Evolutionary conservation across 1,139 yeast genomes (phyloP), one percentile per base, ranked within the genome.

Genomic region (Yamadazyma atmosphaerica): DNA sequence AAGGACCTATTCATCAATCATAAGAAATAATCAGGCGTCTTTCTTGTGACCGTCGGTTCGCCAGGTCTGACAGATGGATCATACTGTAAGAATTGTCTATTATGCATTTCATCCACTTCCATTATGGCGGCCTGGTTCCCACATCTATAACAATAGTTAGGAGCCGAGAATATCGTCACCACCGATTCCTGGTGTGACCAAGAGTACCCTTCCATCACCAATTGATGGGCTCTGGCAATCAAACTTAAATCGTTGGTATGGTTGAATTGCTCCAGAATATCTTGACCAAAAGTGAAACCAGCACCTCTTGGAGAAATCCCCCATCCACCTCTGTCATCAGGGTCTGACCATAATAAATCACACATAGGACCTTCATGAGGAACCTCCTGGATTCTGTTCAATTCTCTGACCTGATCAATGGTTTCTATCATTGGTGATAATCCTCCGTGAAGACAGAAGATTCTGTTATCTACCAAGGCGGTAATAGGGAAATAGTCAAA

Each of bases 311-410:
- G 98, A 41, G 95, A 85, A 47, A 92, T 82, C 17, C 96, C 96
- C 98, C 98, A 94, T 40, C 94, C 90, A 44, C 88, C 88, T 49
- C 95, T 82, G 57, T 88, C 96, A 58, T 92, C 98, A 2, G 98
- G 98, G 58, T 92, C 98, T 7, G 95, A 85, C 98, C 98, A 92
- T 43, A 92, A 72, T 57, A 92, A 71, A 61, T 92, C 98, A 66
- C 98, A 92, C 96, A 92, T 92, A 38, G 97, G 96, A 28, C 98
- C 98, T 63, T 92, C 98, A 60, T 92, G 98, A 25, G 98, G 98
- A 37, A 92, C 98, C 66, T 92, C 98, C 67, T 92, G 98, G 47
- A 79, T 77, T 55, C 97, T 73, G 63, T 88, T 92, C 46, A 89
- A 79, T 47, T 83, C 81, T 49, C 95, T 73, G 41, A 92, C 95